Evolutionary conservation across 352 stramenopile genomes (phyloP), one percentile per base, ranked within the genome.

Genomic region (Phytophthora pisi): DNA sequence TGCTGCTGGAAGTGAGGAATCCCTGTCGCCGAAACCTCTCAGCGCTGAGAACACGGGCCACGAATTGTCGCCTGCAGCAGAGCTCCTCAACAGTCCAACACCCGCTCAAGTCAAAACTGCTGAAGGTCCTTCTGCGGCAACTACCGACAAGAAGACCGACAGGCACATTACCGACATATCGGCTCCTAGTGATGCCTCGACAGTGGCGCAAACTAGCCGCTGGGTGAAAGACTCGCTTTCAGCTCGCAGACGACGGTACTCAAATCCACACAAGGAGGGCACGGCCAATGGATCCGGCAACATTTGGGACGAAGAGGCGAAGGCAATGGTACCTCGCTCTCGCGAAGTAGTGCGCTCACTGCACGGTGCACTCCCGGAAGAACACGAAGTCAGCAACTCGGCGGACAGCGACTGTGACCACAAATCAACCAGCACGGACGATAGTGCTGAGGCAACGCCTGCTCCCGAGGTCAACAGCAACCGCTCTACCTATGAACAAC

Each of bases 401-500:
- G 23, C 36, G 2, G 30, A 50, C 9, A 40, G 30, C 40, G n/a
- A 42, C 6, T 77, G 36, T 31, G 57, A 67, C 15, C 11, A 24
- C 10, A 64, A 49, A 31, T 57, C 24, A 42, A 64, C 43, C 18
- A 68, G 53, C 64, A 65, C 43, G 31, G 53, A 76, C 8, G 52
- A 67, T 52, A 76, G 47, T 58, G n/a, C 20, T 38, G 51, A 70
- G 5, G 23, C 49, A 24, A 58, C 34, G 26, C 4, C 46, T 34
- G 57, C 45, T 28, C 51, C 50, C 13, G 53, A 79, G 55, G 45
- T 53, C n/a, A 74, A 58, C 47, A 76, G 68, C n/a, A 71, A 63
- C 8, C 43, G 49, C 20, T 66, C 53, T 31, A 36, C 34, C 0
- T 38, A 77, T 15, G 65, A 81, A 5, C 75, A 86, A 36, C 78